phyloP scores from a whole-genome alignment of 2,329 filamentous ascomycete species.

The Metarhizium brunneum region DNA sequence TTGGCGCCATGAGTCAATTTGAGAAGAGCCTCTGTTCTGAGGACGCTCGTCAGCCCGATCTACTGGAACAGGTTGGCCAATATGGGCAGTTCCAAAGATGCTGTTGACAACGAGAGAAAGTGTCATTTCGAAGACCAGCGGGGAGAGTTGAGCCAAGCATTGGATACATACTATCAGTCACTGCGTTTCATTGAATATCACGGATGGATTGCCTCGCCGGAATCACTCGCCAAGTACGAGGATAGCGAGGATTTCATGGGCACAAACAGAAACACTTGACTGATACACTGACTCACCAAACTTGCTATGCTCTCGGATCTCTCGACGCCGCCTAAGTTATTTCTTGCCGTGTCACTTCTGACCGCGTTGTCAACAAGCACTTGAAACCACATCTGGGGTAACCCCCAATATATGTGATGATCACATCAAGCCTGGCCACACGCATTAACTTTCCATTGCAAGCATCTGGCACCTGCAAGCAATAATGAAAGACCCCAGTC shows the following conservation, averaged over 20 bases:
- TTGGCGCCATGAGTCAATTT: slow-evolving; percentile 62
- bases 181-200: slow-evolving; percentile 22
- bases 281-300: slow-evolving; percentile 27
- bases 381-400: slow-evolving; percentile 25
- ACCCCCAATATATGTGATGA: slow-evolving; percentile 29
- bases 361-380: slow-evolving; percentile 21
- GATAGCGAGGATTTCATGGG: slow-evolving; percentile 29
- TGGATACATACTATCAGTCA: slow-evolving; percentile 40
- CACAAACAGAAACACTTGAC: slow-evolving; percentile 36
- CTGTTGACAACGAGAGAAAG: slow-evolving; percentile 11
- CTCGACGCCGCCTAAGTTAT: slow-evolving; percentile 13
- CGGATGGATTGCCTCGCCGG: slow-evolving; percentile 30
- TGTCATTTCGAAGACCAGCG: slow-evolving; percentile 4
- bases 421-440: slow-evolving; percentile 41
- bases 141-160: slow-evolving; percentile 30
- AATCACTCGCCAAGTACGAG: slow-evolving; percentile 26
- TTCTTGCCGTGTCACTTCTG: not conserved
- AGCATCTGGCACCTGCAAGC: slow-evolving; percentile 30
- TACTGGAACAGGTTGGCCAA: slow-evolving; percentile 56
- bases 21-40: slow-evolving; percentile 65
- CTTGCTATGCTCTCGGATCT: slow-evolving; percentile 35
- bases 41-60: slow-evolving; percentile 64
- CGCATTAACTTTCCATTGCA: slow-evolving; percentile 45
- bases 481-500: slow-evolving; percentile 39
- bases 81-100: slow-evolving; percentile 28